Conservation (phyloP, 2,329 filamentous ascomycete genomes). For the Diaporthe sp. region DNA sequence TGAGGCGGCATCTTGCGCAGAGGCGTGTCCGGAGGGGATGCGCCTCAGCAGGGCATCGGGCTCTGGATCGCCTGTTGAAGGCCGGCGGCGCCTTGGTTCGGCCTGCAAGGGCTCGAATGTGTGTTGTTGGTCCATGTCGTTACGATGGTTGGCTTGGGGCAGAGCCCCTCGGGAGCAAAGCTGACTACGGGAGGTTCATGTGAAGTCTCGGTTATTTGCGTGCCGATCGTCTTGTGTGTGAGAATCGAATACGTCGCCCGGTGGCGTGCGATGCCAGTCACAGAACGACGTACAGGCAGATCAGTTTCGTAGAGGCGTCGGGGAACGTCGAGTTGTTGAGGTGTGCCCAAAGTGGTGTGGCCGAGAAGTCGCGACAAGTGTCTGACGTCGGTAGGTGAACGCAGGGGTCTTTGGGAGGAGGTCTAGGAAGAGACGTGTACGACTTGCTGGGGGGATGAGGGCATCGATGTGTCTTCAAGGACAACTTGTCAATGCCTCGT, state of each 20-base stretch:
- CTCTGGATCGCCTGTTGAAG: slow-evolving; percentile 31
- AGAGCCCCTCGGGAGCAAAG: slow-evolving; percentile 37
- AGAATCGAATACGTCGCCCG: not conserved
- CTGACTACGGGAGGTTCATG: slow-evolving; percentile 37
- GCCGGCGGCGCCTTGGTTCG: slow-evolving; percentile 35
- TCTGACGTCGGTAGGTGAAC: not conserved
- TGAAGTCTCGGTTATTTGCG: slow-evolving; percentile 11
- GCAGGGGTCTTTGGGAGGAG: not conserved
- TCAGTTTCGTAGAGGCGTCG: not conserved
- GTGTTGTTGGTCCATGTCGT: slow-evolving; percentile 39
- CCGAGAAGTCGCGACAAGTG: not conserved
- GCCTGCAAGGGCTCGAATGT: slow-evolving; percentile 34
- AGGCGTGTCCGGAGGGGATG: slow-evolving; percentile 14
- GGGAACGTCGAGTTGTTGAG: not conserved
- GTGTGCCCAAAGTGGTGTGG: not conserved
- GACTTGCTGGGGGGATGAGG: not conserved
- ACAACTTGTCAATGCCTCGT: not conserved
- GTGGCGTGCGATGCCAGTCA: not conserved
- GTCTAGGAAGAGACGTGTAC: not conserved
- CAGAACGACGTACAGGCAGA: not conserved
- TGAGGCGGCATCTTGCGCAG: slow-evolving; percentile 37
- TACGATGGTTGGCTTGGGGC: slow-evolving; percentile 31
- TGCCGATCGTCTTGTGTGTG: slow-evolving; percentile 1
- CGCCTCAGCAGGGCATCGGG: slow-evolving; percentile 26
- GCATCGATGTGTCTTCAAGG: not conserved